A percentile compares a stretch with the other conserved stretches of the same genome.
Conservation (phyloP, 805 yeast genomes). For the Pichia nakasei region DNA sequence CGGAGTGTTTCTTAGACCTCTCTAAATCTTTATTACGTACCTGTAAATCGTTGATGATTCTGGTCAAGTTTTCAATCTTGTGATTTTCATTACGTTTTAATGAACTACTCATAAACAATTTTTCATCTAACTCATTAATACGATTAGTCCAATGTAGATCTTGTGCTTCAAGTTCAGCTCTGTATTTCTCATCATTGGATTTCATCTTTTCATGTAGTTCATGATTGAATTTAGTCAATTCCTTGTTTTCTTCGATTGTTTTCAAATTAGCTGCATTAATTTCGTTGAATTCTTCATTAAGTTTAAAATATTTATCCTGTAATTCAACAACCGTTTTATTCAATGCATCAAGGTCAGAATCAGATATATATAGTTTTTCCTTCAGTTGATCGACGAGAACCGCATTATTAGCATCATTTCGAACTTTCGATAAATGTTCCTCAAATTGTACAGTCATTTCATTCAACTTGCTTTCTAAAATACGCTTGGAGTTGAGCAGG, state of each 20-base stretch:
- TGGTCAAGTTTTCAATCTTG: conserved; percentile 39
- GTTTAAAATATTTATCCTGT: conserved; percentile 15
- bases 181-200: conserved; percentile 39
- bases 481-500: conserved; percentile 41
- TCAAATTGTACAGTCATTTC: conserved; percentile 34
- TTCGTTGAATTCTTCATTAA: conserved; percentile 20
- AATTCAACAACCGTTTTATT: conserved; percentile 23
- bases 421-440: conserved; percentile 26
- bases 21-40: conserved; percentile 43
- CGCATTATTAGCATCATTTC: conserved; percentile 25
- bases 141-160: conserved; percentile 51
- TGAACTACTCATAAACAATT: conserved; percentile 39
- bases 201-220: conserved; percentile 40
- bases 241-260: conserved; percentile 57
- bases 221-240: conserved; percentile 45
- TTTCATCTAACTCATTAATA: conserved; percentile 42
- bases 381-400: conserved; percentile 23
- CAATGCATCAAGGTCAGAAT: conserved; percentile 23
- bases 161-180: conserved; percentile 43
- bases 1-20: conserved; percentile 41
- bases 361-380: conserved; percentile 29
- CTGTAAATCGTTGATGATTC: conserved; percentile 45
- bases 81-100: conserved; percentile 46
- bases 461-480: conserved; percentile 36
- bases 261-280: conserved; percentile 48